Conservation (phyloP, 768 basidiomycete genomes). For the Dentipellis sp. region DNA sequence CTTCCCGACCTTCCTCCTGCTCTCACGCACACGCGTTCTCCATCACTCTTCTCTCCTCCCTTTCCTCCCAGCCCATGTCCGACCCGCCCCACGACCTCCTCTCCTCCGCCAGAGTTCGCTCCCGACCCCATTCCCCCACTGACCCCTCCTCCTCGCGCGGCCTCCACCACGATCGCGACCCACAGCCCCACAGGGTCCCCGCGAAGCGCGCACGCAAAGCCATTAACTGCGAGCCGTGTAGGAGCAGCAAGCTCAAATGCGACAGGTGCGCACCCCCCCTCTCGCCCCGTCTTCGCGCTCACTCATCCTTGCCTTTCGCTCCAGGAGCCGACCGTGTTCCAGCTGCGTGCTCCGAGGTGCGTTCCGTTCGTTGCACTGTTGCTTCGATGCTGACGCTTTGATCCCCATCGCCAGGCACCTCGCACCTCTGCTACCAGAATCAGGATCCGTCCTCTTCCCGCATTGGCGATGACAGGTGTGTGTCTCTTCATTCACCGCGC, state of each 20-base stretch:
- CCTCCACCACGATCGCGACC: neutral
- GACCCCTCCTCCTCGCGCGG: neutral
- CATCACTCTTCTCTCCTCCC: neutral
- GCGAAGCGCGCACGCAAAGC: constrained; percentile 81
- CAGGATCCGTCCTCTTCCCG: constrained; percentile 47
- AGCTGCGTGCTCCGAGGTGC: constrained; percentile 76
- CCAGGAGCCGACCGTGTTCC: constrained; percentile 80
- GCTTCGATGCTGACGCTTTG: neutral
- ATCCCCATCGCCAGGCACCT: constrained; percentile 48
- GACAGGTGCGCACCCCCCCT: constrained; percentile 47
- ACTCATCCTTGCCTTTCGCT: neutral
- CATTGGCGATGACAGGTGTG: constrained; percentile 36
- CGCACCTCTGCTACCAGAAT: constrained; percentile 72
- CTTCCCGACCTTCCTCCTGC: too few relatives aligned
- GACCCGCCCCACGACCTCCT: neutral
- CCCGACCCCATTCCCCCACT: constrained; percentile 1
- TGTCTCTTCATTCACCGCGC: constrained; percentile 7
- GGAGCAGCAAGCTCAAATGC: constrained; percentile 83
- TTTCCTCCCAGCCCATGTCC: neutral
- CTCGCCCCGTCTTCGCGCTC: constrained; percentile 8
- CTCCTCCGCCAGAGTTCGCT: neutral
- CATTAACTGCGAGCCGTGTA: constrained; percentile 84
- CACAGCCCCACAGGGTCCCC: constrained; percentile 27
- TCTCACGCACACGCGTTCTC: too few relatives aligned
- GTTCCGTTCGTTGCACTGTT: constrained; percentile 16